Evolutionary conservation across 805 yeast species (phyloP), one percentile per base, ranked within the genome.

Genomic region (Nakazawaea wyomingensis): DNA sequence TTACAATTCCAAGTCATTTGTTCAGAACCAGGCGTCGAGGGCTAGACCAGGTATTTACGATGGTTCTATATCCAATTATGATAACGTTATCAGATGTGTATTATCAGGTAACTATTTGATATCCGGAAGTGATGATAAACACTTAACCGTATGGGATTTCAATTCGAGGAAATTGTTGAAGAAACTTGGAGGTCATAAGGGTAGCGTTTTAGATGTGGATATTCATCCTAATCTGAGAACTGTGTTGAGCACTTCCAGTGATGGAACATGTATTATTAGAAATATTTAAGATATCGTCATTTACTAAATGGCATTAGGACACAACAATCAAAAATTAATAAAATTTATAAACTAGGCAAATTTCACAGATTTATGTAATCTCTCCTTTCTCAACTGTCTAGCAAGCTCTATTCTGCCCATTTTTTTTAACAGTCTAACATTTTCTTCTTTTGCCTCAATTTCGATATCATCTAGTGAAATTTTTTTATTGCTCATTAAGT

Each of bases 81-180:
- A 81, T 40, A 72, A 71, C 43, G 65, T 71, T 34, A 68, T 78
- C 1, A 61, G 85, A 43, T 68, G 78, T 2, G 57, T 68, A 9
- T 67, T 80, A 1, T 65, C 65, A 41, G 68, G 62, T 39, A 52
- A 66, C 52, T 47, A 65, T 51, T 54, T 76, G 7, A 49, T 62
- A 3, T 75, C 86, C 14, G 93, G 91, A 0, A 74, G 86, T 1
- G 77, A 74, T 22, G 88, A 84, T 55, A 65, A 71, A 1, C 68
- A 76, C 5, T 69, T 74, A 1, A 74, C 78, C 4, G 50, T 71
- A 3, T 85, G 90, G 91, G 80, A 80, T 47, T 63, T 73, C 13
- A 66, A 67, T 4, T 64, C 82, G 0, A 62, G 77, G 40, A 66
- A 66, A 37, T 50, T 80, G 20, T 46, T 68, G 5, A 61, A 67